These are phyloP conservation scores for Colletotrichum cuscutae DNA, from an alignment of 2,329 filamentous ascomycete genomes.

Conservation along the genomic window DNA sequence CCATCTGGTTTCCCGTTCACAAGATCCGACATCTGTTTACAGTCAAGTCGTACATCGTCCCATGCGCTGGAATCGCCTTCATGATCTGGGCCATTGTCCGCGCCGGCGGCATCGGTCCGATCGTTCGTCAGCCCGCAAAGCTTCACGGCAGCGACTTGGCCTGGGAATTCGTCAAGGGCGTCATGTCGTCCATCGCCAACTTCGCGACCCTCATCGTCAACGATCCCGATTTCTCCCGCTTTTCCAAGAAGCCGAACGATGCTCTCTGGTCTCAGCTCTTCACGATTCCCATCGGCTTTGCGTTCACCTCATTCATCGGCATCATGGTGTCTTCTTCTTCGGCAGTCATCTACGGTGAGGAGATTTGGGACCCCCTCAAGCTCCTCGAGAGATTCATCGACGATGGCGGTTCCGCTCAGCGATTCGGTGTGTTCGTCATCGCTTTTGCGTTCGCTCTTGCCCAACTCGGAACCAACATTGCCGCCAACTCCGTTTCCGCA, in stretches of 20 bases:
- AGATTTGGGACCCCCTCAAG: conserved; percentile 78
- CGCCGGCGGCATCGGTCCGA: conserved; percentile 85
- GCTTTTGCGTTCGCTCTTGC: conserved; percentile 78
- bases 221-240: conserved; percentile 87
- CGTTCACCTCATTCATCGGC: conserved; percentile 85
- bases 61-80: conserved; percentile 83
- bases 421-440: conserved; percentile 82
- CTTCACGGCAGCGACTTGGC: conserved; percentile 75
- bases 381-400: conserved; percentile 75
- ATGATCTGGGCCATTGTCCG: conserved; percentile 88
- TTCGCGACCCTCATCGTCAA: conserved; percentile 89
- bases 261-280: conserved; percentile 84
- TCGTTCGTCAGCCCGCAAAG: conserved; percentile 75
- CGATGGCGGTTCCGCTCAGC: conserved; percentile 73
- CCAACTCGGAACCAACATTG: conserved; percentile 87
- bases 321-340: conserved; percentile 82
- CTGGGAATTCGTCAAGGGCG: conserved; percentile 85
- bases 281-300: conserved; percentile 77
- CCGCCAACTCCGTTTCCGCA: conserved; percentile 85
- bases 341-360: conserved; percentile 70
- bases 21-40: conserved; percentile 91
- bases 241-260: conserved; percentile 79
- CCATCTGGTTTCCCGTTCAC: conserved; percentile 90
- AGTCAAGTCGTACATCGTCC: conserved; percentile 87
- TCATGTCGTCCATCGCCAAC: conserved; percentile 92